phyloP scores from a whole-genome alignment of 2,329 filamentous ascomycete species.

The Paraconiothyrium sp. region DNA sequence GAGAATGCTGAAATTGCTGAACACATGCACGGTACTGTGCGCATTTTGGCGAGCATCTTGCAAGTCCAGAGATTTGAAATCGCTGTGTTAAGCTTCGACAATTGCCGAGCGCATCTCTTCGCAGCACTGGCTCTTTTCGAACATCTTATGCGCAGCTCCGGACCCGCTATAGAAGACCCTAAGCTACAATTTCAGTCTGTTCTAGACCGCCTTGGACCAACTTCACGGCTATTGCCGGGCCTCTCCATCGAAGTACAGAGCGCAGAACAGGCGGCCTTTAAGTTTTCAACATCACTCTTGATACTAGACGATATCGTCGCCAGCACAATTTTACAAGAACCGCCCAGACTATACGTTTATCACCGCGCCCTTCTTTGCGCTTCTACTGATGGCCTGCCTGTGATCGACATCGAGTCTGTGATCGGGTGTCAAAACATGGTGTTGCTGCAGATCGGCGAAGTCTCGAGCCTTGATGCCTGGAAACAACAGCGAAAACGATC shows the following conservation, averaged over 20 bases:
- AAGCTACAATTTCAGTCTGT: constrained; percentile 8
- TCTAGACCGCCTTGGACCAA: constrained; percentile 12
- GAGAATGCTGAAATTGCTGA: constrained; percentile 13
- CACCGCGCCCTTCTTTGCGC: constrained; percentile 33
- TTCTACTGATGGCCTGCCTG: constrained; percentile 31
- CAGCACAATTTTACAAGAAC: constrained; percentile 42
- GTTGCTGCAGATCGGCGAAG: constrained; percentile 63
- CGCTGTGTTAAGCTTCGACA: constrained; percentile 56
- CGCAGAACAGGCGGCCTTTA: constrained; percentile 49
- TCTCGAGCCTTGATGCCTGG: constrained; percentile 64
- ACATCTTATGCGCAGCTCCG: constrained; percentile 37
- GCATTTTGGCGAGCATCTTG: constrained; percentile 58
- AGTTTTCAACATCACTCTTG: constrained; percentile 47
- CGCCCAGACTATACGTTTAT: constrained; percentile 40
- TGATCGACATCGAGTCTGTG: constrained; percentile 60
- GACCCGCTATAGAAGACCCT: background rate
- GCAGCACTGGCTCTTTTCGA: constrained; percentile 62
- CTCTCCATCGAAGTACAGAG: constrained; percentile 32
- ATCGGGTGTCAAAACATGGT: constrained; percentile 68
- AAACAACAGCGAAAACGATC: constrained; percentile 58
- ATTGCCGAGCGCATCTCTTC: constrained; percentile 62
- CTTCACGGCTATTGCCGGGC: constrained; percentile 6
- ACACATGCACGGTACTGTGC: constrained; percentile 25
- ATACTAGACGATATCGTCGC: constrained; percentile 51
- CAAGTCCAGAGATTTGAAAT: constrained; percentile 66